Conservation (phyloP, 257 asterid species). For the Galeopsis tetrahit region DNA sequence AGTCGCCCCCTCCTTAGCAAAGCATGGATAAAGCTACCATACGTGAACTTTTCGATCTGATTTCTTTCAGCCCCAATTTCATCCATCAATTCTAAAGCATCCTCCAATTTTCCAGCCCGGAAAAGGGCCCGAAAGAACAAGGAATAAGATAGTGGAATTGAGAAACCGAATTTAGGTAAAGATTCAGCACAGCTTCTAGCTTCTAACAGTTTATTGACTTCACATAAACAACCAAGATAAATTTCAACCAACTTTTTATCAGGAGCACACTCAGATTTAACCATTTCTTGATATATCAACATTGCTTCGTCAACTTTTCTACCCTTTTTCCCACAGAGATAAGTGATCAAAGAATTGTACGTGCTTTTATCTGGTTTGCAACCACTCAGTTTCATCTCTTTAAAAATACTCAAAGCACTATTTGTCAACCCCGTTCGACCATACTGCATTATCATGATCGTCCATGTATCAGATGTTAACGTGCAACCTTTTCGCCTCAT, state of each 20-base stretch:
- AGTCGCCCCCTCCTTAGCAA: conserved; percentile 54
- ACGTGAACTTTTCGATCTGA: conserved; percentile 59
- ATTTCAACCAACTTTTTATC: conserved; percentile 70
- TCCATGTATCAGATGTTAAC: conserved; percentile 82
- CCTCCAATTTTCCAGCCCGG: conserved; percentile 73
- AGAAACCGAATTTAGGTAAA: conserved; percentile 57
- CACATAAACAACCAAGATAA: conserved; percentile 70
- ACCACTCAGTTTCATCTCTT: conserved; percentile 69
- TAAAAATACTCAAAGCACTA: conserved; percentile 62
- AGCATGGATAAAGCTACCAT: conserved; percentile 79
- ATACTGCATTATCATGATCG: conserved; percentile 86
- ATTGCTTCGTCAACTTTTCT: conserved; percentile 76
- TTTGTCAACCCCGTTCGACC: conserved; percentile 82
- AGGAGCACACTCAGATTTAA: conserved; percentile 50
- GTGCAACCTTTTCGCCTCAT: conserved; percentile 68
- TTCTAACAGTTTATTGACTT: conserved; percentile 57
- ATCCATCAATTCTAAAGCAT: conserved; percentile 57
- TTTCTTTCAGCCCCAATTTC: conserved; percentile 57
- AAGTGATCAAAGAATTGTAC: conserved; percentile 56
- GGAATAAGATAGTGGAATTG: conserved; percentile 64
- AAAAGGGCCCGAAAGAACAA: conserved; percentile 73
- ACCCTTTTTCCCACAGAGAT: conserved; percentile 78
- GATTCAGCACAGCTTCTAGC: conserved; percentile 65
- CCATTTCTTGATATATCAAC: conserved; percentile 63
- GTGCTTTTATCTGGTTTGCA: conserved; percentile 63